A percentile compares a stretch with the other conserved stretches of the same genome.
phyloP scores from a whole-genome alignment of 148 eudicot genomes.

The Fagopyrum esculentum region DNA sequence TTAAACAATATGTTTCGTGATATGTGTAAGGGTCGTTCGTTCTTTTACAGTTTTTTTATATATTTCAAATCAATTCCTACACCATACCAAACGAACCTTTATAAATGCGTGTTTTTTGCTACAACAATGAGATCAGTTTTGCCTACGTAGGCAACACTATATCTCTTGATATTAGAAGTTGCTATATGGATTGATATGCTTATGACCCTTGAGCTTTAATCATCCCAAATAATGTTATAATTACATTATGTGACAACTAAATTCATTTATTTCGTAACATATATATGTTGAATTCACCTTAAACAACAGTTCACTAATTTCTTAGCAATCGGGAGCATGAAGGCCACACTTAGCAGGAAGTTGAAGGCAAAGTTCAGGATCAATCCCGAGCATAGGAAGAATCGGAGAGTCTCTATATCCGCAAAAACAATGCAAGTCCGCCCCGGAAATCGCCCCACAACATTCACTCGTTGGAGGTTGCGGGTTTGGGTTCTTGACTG shows the following conservation, averaged over 20 bases:
- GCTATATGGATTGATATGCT: too few relatives aligned
- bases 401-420: conserved; percentile 20
- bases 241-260: not conserved
- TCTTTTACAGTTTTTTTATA: too few relatives aligned
- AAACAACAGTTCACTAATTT: not conserved
- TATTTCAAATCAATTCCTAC: too few relatives aligned
- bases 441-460: conserved; percentile 21
- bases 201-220: too few relatives aligned
- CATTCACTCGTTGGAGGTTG: conserved; percentile 20
- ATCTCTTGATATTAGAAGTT: too few relatives aligned
- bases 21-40: too few relatives aligned
- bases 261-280: not conserved
- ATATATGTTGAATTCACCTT: not conserved
- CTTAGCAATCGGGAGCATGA: not conserved
- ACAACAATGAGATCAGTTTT: too few relatives aligned
- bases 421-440: conserved; percentile 31
- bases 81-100: too few relatives aligned
- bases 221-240: not conserved
- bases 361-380: conserved; percentile 25
- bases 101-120: too few relatives aligned
- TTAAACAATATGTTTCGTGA: too few relatives aligned
- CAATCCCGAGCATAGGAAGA: conserved; percentile 26
- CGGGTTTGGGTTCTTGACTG: conserved; percentile 20
- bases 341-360: conserved; percentile 33
- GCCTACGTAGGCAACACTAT: too few relatives aligned